Evolutionary conservation across 331 rosid genomes (phyloP).

Genomic region (Saraca asoca): DNA sequence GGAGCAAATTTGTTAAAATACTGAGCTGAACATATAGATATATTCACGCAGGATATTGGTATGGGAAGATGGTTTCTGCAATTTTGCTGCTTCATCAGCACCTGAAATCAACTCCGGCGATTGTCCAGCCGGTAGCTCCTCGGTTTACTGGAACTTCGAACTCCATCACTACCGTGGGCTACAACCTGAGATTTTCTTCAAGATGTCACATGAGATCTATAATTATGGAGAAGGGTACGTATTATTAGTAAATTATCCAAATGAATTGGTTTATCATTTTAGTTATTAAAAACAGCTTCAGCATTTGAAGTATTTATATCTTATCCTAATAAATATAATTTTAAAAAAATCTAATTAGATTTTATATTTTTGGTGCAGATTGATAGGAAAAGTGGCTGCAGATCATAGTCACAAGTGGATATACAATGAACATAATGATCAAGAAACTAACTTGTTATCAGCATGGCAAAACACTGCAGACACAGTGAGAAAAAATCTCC

Average conservation of each 20-base stretch:
- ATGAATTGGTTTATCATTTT: not conserved
- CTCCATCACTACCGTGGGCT: conserved; percentile 75
- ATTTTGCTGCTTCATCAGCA: conserved; percentile 76
- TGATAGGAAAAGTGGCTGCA: conserved; percentile 84
- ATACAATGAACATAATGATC: conserved; percentile 86
- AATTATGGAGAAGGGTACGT: conserved; percentile 96
- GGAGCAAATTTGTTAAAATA: conserved; percentile 2
- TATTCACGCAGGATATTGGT: conserved; percentile 80
- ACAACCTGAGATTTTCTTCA: conserved; percentile 96
- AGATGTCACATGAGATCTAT: conserved; percentile 99
- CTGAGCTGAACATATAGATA: not conserved
- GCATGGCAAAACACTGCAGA: conserved; percentile 96
- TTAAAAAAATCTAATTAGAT: conserved; percentile 1
- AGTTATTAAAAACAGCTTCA: too few species aligned
- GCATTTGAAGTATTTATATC: too few species aligned
- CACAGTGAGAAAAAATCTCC: conserved; percentile 47
- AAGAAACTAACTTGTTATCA: conserved; percentile 85
- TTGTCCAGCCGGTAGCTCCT: conserved; percentile 47
- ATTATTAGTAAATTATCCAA: not conserved
- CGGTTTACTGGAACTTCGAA: conserved; percentile 69
- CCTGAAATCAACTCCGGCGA: conserved; percentile 64
- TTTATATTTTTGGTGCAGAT: conserved; percentile 42
- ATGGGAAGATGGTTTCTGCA: conserved; percentile 99
- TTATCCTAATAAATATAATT: too few species aligned
- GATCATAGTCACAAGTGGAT: conserved; percentile 99